Percentiles rank a stretch among this genome's conserved stretches.
phyloP scores from a whole-genome alignment of 2,329 filamentous ascomycete genomes.

The Colletotrichum magnum region DNA sequence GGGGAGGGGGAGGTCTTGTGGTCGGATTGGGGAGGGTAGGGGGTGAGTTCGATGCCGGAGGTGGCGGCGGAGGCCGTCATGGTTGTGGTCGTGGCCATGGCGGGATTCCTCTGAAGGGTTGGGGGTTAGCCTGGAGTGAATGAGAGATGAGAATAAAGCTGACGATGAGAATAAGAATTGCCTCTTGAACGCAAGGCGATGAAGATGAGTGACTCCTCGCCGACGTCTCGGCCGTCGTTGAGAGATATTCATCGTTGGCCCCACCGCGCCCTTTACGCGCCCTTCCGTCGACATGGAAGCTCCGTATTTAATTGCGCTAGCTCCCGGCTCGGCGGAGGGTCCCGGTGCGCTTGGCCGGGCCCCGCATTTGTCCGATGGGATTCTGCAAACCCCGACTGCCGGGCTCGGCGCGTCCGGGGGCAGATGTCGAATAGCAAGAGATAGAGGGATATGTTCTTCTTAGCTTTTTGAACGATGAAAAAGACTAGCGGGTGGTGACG shows the following conservation, averaged over 20 bases:
- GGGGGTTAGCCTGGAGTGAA: too few species aligned
- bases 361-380: not conserved
- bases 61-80: constrained; percentile 26
- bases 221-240: too few species aligned
- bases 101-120: too few species aligned
- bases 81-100: constrained; percentile 28
- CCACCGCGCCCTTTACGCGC: constrained; percentile 11
- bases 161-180: too few species aligned
- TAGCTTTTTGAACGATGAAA: too few species aligned
- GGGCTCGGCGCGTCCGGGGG: not conserved
- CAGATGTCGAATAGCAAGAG: not conserved
- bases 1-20: not conserved
- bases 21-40: constrained; percentile 1
- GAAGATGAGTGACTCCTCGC: too few species aligned
- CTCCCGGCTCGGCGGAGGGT: constrained; percentile 22
- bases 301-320: constrained; percentile 3
- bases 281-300: constrained; percentile 28
- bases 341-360: not conserved
- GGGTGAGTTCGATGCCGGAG: constrained; percentile 22
- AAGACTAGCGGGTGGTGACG: too few species aligned
- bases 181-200: too few species aligned
- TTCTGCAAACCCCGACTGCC: not conserved
- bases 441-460: too few species aligned
- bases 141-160: too few species aligned
- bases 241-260: not conserved